phyloP scores from a whole-genome alignment of 257 asterid genomes.

The Coffea eugenioides region DNA sequence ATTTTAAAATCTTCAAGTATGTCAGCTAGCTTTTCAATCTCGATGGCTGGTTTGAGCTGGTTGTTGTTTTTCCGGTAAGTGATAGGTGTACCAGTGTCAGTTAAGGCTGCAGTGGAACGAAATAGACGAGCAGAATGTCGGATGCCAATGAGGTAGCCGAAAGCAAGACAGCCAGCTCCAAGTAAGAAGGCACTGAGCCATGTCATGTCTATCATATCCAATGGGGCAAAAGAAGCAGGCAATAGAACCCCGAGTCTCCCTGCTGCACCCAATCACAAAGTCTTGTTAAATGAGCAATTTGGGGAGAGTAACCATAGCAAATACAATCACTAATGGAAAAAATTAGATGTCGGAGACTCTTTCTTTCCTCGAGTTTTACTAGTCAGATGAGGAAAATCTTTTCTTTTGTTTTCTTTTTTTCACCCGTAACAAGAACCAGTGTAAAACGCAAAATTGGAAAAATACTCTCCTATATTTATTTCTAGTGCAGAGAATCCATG shows the following conservation, averaged over 20 bases:
- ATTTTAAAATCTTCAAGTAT: slow-evolving; percentile 86
- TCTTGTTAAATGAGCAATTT: too few species aligned
- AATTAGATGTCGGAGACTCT: too few species aligned
- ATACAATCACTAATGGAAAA: too few species aligned
- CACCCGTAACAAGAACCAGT: too few species aligned
- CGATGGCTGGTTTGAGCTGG: slow-evolving; percentile 51
- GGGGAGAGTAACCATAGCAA: too few species aligned
- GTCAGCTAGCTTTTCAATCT: slow-evolving; percentile 83
- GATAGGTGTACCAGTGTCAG: slow-evolving; percentile 20
- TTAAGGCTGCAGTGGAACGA: slow-evolving; percentile 17
- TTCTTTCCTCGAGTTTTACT: too few species aligned
- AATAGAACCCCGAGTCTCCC: slow-evolving; percentile 32
- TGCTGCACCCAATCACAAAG: not conserved
- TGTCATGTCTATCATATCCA: slow-evolving; percentile 65
- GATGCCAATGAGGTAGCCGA: slow-evolving; percentile 69
- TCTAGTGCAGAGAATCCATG: too few species aligned
- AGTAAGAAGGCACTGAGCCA: slow-evolving; percentile 70
- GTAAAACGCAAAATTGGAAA: too few species aligned
- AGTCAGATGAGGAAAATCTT: too few species aligned
- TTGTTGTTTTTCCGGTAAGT: slow-evolving; percentile 44
- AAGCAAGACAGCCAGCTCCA: slow-evolving; percentile 79
- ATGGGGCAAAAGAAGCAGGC: slow-evolving; percentile 35
- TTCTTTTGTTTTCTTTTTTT: too few species aligned
- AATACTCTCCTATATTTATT: too few species aligned
- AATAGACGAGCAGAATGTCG: slow-evolving; percentile 40